Conservation (phyloP, 805 yeast species). For the Scheffersomyces stipitis region DNA sequence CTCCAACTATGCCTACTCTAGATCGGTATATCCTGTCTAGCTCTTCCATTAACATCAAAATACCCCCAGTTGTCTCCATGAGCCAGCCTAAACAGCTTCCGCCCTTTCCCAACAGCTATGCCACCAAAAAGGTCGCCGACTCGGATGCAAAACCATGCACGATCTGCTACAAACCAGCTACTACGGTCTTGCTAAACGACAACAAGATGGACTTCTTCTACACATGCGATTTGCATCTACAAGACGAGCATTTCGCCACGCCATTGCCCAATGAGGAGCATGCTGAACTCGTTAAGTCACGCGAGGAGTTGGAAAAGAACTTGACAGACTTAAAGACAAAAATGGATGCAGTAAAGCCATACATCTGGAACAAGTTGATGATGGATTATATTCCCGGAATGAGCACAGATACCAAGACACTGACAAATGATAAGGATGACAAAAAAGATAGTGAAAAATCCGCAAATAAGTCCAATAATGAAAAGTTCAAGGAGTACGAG, state of each 20-base stretch:
- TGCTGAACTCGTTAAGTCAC: slow-evolving; percentile 21
- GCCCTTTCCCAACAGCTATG: slow-evolving; percentile 39
- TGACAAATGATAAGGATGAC: slow-evolving; percentile 17
- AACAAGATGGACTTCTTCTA: slow-evolving; percentile 54
- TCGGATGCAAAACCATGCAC: slow-evolving; percentile 45
- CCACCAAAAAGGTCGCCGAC: slow-evolving; percentile 41
- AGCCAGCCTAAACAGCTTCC: slow-evolving; percentile 1
- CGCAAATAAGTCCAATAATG: not conserved
- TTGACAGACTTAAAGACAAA: slow-evolving; percentile 19
- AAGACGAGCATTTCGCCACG: slow-evolving; percentile 47
- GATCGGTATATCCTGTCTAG: too few relatives aligned
- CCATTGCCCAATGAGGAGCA: slow-evolving; percentile 37
- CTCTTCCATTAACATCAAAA: too few relatives aligned
- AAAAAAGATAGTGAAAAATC: slow-evolving; percentile 20
- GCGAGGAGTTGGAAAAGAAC: slow-evolving; percentile 16
- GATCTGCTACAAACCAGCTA: slow-evolving; percentile 51
- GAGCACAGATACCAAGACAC: slow-evolving; percentile 10
- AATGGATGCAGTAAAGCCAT: slow-evolving; percentile 30
- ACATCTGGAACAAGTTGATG: slow-evolving; percentile 31
- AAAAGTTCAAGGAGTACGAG: slow-evolving; percentile 12
- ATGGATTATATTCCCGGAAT: slow-evolving; percentile 14
- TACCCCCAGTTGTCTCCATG: not conserved
- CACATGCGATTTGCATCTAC: slow-evolving; percentile 47
- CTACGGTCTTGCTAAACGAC: slow-evolving; percentile 45
- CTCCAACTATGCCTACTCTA: too few relatives aligned